Percentiles rank a stretch among this genome's conserved stretches.
These are phyloP conservation scores for Ophiocordyceps sinensis DNA, from an alignment of 2,329 filamentous ascomycete genomes.

Conservation along the genomic window DNA sequence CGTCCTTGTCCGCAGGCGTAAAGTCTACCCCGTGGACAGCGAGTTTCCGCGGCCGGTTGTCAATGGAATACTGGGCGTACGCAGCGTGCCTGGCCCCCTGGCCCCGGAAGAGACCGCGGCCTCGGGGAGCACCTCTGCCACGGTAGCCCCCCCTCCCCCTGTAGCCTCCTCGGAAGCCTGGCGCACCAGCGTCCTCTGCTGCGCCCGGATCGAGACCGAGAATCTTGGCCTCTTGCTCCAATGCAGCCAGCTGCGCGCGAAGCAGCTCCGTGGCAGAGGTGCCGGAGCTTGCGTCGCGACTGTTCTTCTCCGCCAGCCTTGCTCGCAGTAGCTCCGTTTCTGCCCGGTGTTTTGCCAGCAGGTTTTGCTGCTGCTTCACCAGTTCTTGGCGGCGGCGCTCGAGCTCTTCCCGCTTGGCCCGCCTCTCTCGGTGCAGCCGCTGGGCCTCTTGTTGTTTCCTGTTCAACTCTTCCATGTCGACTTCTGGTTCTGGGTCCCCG, in stretches of 20 bases:
- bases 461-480: slow-evolving; percentile 57
- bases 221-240: slow-evolving; percentile 57
- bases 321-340: slow-evolving; percentile 51
- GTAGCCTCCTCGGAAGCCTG: slow-evolving; percentile 21
- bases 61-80: slow-evolving; percentile 52
- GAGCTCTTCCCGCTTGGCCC: slow-evolving; percentile 46
- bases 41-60: slow-evolving; percentile 60
- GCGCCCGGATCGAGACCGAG: slow-evolving; percentile 51
- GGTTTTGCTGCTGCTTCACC: slow-evolving; percentile 46
- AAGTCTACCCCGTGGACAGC: slow-evolving; percentile 50
- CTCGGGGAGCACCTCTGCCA: slow-evolving; percentile 18
- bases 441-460: slow-evolving; percentile 60
- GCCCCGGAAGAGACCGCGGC: slow-evolving; percentile 25
- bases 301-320: slow-evolving; percentile 25
- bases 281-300: slow-evolving; percentile 12
- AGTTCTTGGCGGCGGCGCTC: slow-evolving; percentile 48
- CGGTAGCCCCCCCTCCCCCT: slow-evolving; percentile 18
- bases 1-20: slow-evolving; percentile 47
- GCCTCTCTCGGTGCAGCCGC: slow-evolving; percentile 50
- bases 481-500: slow-evolving; percentile 29
- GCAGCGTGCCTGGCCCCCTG: slow-evolving; percentile 35
- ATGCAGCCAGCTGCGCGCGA: slow-evolving; percentile 55
- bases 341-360: slow-evolving; percentile 48
- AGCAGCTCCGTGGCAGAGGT: slow-evolving; percentile 45
- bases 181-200: slow-evolving; percentile 25